Evolutionary conservation across 805 yeast genomes (phyloP).

Genomic region (Kluyveromyces dobzhanskii): DNA sequence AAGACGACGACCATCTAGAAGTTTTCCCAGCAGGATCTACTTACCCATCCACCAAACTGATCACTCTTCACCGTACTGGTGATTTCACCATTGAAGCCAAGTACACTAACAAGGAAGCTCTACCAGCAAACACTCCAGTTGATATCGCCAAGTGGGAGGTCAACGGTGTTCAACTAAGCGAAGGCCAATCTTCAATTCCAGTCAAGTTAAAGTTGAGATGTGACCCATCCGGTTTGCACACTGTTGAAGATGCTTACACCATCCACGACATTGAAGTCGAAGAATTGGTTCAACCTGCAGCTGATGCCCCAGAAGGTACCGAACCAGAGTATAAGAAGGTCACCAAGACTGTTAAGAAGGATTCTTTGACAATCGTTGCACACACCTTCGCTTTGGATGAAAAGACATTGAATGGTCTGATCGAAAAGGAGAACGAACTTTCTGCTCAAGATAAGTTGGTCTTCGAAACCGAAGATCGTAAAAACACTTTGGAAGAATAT

Average conservation of each 20-base stretch:
- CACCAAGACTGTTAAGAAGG: constrained; percentile 89
- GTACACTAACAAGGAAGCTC: constrained; percentile 65
- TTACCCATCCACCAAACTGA: constrained; percentile 92
- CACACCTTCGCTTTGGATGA: constrained; percentile 56
- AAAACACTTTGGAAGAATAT: constrained; percentile 97
- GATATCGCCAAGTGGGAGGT: constrained; percentile 80
- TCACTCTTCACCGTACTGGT: constrained; percentile 84
- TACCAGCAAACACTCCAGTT: constrained; percentile 58
- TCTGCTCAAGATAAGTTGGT: constrained; percentile 89
- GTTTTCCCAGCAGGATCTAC: constrained; percentile 92
- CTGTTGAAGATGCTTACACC: constrained; percentile 89
- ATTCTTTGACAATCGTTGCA: constrained; percentile 56
- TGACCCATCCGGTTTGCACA: constrained; percentile 93
- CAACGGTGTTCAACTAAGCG: constrained; percentile 73
- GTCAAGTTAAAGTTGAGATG: constrained; percentile 92
- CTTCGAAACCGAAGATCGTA: constrained; percentile 97
- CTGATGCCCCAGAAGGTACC: constrained; percentile 45
- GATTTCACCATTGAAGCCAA: constrained; percentile 83
- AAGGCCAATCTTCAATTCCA: constrained; percentile 70
- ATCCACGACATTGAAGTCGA: constrained; percentile 85
- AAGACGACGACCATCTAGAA: constrained; percentile 85
- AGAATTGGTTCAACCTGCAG: constrained; percentile 65
- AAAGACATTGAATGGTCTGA: constrained; percentile 45
- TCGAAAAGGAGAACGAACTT: constrained; percentile 81
- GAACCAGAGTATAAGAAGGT: constrained; percentile 85